Evolutionary conservation across 495 filamentous ascomycete genomes (phyloP), one percentile per base, ranked within the genome.

Genomic region (Penicillium dipodomyicola): DNA sequence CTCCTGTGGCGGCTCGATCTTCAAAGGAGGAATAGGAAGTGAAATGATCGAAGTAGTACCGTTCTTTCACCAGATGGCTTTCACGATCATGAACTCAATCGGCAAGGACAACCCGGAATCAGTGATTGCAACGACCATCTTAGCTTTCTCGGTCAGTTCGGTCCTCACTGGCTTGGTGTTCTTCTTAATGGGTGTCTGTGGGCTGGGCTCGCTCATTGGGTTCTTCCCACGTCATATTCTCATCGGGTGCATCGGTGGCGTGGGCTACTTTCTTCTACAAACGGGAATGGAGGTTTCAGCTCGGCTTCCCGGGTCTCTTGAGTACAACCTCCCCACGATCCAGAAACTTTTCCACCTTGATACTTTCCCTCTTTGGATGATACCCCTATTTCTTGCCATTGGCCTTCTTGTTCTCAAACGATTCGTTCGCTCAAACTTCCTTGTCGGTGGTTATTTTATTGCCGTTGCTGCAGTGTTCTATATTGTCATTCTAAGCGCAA

Each of bases 21-120:
- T 98, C 75, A 87, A 85, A 62, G 93, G 94, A 12, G 94, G 89
- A 7, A 85, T 97, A 62, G 94, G 94, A 22, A 97, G 92, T n/a
- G 94, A 97, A 67, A 88, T 97, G 87, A 97, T 97, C 56, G 93
- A 97, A 75, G 91, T 97, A 8, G 92, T 97, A 7, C 93, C 93
- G 3, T 97, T 96, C 72, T 96, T 96, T 67, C 93, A 97, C 67
- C 92, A 90, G 63, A 97, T 97, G 93, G 91, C 93, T 1, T 87
- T 88, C 65, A 91, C 87, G 11, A 96, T 97, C 58, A 83, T 96
- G 62, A 73, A 77, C 23, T 76, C 79, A 27, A 85, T 97, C 44
- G 91, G 92, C 6, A 83, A 87, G 61, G 85, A 92, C 35, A 88
- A 94, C 40, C 85, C 87, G 2, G 83, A 92, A 57, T 86, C 90